Evolutionary conservation across 1,284 basidiomycete genomes (phyloP).

Genomic region (Ceratobasidium sp.): DNA sequence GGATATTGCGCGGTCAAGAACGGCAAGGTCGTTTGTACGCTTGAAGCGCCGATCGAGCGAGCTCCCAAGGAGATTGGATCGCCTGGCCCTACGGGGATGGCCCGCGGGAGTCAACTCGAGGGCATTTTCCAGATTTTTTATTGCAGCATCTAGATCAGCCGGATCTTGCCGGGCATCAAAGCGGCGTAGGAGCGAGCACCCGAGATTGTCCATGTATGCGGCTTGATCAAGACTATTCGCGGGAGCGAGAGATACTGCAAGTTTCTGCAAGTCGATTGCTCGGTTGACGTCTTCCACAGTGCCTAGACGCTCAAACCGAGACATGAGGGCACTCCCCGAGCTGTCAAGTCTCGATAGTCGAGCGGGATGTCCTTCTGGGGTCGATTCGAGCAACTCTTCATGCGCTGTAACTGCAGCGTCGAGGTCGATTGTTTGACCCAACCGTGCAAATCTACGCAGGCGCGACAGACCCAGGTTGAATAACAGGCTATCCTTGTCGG

Average conservation of each 20-base stretch:
- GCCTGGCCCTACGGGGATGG: background rate
- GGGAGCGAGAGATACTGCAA: background rate
- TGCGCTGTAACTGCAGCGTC: background rate
- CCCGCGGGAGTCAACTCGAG: background rate
- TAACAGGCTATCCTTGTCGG: background rate
- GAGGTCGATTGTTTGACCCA: background rate
- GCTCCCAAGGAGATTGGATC: background rate
- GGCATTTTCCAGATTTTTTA: background rate
- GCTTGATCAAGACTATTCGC: background rate
- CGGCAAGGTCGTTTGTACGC: background rate
- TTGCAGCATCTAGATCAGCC: background rate
- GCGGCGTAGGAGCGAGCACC: background rate
- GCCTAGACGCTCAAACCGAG: background rate
- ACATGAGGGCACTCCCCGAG: background rate
- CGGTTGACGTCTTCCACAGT: background rate
- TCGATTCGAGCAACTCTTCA: background rate
- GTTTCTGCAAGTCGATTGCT: background rate
- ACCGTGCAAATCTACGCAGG: background rate
- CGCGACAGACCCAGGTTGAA: background rate
- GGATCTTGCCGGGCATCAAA: background rate
- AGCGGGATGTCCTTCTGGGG: background rate
- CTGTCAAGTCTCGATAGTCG: background rate
- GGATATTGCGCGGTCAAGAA: background rate
- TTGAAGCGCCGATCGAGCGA: background rate
- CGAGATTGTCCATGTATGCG: background rate